These are phyloP conservation scores for Fusarium multiceps DNA, from an alignment of 2,329 filamentous ascomycete genomes.

Conservation along the genomic window DNA sequence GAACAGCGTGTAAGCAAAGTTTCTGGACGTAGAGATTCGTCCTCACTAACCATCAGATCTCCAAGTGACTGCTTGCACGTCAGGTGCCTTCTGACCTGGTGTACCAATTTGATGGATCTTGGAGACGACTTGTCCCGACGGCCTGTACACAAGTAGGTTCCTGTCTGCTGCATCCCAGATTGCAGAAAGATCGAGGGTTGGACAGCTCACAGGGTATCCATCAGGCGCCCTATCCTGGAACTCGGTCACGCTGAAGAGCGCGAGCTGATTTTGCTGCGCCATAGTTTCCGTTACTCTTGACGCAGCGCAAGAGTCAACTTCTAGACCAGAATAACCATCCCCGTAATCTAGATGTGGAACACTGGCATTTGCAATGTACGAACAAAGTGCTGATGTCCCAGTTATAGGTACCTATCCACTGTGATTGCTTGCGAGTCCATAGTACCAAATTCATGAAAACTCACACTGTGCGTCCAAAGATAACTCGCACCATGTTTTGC, in stretches of 20 bases:
- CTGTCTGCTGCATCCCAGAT: slow-evolving; percentile 74
- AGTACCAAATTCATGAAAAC: neutral
- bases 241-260: slow-evolving; percentile 66
- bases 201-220: slow-evolving; percentile 78
- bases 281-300: slow-evolving; percentile 35
- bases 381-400: slow-evolving; percentile 17
- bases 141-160: slow-evolving; percentile 79
- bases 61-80: slow-evolving; percentile 68
- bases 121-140: slow-evolving; percentile 76
- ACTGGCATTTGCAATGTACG: neutral
- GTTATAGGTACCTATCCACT: slow-evolving; percentile 7
- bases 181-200: slow-evolving; percentile 85
- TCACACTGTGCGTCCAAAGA: slow-evolving; percentile 3
- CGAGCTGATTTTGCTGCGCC: slow-evolving; percentile 51
- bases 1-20: neutral
- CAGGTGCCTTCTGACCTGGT: slow-evolving; percentile 55
- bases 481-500: slow-evolving; percentile 2
- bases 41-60: slow-evolving; percentile 70
- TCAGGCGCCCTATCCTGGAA: slow-evolving; percentile 66
- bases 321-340: slow-evolving; percentile 4
- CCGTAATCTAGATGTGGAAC: neutral
- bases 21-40: neutral
- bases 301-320: neutral
- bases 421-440: neutral
- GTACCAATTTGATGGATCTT: slow-evolving; percentile 61